Base-by-base conservation (phyloP, 345 rosid species). In the Moricandia arvensis region DNA sequence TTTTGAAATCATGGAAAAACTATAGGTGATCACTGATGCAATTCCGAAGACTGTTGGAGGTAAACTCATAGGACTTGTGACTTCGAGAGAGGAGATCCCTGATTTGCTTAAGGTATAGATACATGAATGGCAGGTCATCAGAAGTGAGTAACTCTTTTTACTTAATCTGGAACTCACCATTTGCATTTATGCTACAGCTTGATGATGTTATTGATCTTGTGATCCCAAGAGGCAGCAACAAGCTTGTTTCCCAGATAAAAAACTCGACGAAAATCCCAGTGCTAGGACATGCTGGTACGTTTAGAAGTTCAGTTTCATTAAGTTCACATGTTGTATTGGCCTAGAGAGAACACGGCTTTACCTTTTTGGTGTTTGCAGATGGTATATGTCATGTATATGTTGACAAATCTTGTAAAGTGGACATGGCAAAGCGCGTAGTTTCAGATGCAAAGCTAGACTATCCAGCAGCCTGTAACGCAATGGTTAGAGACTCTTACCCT, bases 121-220 rank as follows among this genome's bases (percentile, higher is more conserved):
- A 24, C 67, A 69, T 59, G 34, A 75, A 24, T 60, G 74, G 35
- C 9, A 35, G 38, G 59, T 64, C 60, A n/a, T 43, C 24, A 35
- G 58, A 59, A 70, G 21, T 59, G 15, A 33, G 38, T 59, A 43
- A 12, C 47, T 30, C 17, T 66, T 12, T 58, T 71, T 59, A 61
- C 73, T 49, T 60, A 21, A 17, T 54, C 62, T 66, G 27, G 26
- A 80, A 70, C 79, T 73, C 38, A 57, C 38, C 45, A 29, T 69
- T 79, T 66, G 24, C 54, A 63, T 79, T 66, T 76, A 17, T 83
- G 43, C 63, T 59, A 70, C 93, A 96, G 99, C 97, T 93, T 66
- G 98, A 96, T 84, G 98, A 96, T 75, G 97, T 91, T 45, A 93
- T 96, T 70, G 98, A 96, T 82, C 99, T 96, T 69, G 98, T 96